Evolutionary conservation across 1,139 yeast species (phyloP).

Genomic region (Yamadazyma friedrichii): DNA sequence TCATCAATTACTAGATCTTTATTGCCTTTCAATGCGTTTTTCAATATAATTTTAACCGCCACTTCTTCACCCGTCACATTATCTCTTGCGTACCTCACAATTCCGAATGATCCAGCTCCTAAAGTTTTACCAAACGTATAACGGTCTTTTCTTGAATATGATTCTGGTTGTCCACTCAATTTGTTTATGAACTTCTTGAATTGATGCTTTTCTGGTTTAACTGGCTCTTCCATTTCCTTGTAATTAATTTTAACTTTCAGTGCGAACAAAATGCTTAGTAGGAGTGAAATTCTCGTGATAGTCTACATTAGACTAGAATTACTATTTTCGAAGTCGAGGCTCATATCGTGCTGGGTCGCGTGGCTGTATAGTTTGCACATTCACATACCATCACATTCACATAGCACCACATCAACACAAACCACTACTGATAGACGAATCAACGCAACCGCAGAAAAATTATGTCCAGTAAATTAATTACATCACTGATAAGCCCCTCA

Average conservation of each 20-base stretch:
- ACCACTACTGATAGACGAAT: no score
- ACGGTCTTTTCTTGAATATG: slow-evolving; percentile 60
- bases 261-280: background rate
- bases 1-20: slow-evolving; percentile 75
- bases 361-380: no score
- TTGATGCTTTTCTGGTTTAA: slow-evolving; percentile 15
- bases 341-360: no score
- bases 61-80: slow-evolving; percentile 64
- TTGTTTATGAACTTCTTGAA: slow-evolving; percentile 45
- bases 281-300: background rate
- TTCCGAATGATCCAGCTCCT: slow-evolving; percentile 93
- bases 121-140: slow-evolving; percentile 76
- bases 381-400: no score
- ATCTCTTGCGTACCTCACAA: slow-evolving; percentile 74
- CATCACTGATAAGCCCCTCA: no score
- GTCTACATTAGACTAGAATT: no score
- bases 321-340: no score
- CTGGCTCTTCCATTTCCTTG: slow-evolving; percentile 6
- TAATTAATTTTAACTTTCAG: background rate
- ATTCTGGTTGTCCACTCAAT: slow-evolving; percentile 71
- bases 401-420: no score
- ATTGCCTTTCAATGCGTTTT: slow-evolving; percentile 76
- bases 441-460: no score
- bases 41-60: slow-evolving; percentile 82
- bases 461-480: no score